Evolutionary conservation across 163 green algal species (phyloP), one percentile per base, ranked within the genome.

Genomic region (Coccomyxa subellipsoidea): DNA sequence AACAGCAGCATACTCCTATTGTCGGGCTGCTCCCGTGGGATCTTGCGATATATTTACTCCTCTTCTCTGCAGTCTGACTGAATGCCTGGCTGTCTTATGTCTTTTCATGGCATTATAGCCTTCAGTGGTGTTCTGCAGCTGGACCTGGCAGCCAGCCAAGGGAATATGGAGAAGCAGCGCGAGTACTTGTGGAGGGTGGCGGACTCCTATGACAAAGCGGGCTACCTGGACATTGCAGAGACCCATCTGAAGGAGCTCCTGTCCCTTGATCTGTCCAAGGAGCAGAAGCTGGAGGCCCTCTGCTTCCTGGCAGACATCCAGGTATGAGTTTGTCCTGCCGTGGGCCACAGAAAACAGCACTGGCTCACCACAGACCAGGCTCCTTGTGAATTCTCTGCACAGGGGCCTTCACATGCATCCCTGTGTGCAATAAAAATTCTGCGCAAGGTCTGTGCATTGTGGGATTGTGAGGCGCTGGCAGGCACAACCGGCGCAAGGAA

Each of bases 301-400:
- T 85, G 81, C 73, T 85, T 84, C 76, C 72, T 88, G 36, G 84
- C 84, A 34, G 84, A 88, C 54, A 79, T 88, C 9, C 84, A 88
- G 84, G 84, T 88, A 18, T 39, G n/a, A 9, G 4, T 8, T 31
- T 73, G 47, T 59, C 47, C 47, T 59, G 47, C n/a, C n/a, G n/a
- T n/a, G n/a, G n/a, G n/a, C n/a, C n/a, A n/a, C n/a, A n/a, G n/a
- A n/a, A n/a, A n/a, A n/a, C n/a, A n/a, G n/a, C n/a, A n/a, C n/a
- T n/a, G n/a, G n/a, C n/a, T n/a, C n/a, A n/a, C n/a, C n/a, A n/a
- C n/a, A n/a, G n/a, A n/a, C n/a, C n/a, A 66, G 18, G 47, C 47
- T 29, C 47, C 47, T 66, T 66, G 47, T 18, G 12, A 29, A 12
- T 66, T 12, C 12, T 29, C 47, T 66, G 12, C 47, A 12, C 47